Conservation (phyloP, 306 rosid species). For the Psophocarpus tetragonolobus region DNA sequence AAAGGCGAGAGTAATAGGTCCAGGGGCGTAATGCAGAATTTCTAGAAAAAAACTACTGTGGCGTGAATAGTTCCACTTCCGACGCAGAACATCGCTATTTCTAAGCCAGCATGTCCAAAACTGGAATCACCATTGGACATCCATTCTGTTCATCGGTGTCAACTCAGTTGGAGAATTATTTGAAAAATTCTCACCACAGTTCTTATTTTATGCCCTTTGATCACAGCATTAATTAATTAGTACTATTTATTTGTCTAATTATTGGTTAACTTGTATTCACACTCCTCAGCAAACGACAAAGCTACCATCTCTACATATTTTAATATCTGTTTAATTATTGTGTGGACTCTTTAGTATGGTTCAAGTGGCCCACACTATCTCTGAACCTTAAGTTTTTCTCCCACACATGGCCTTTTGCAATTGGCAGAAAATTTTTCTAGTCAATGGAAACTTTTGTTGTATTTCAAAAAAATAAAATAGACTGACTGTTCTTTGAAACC, state of each 20-base stretch:
- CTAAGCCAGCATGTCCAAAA: conserved; percentile 24
- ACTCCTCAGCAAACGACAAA: conserved; percentile 35
- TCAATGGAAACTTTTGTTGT: conserved; percentile 32
- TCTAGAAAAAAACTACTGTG: conserved; percentile 23
- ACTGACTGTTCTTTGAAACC: conserved; percentile 5
- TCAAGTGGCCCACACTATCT: not conserved
- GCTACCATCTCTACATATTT: not conserved
- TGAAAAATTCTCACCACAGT: not conserved
- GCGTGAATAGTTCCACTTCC: conserved; percentile 12
- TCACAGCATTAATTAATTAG: not conserved
- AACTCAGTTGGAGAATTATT: conserved; percentile 19
- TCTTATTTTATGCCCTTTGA: conserved; percentile 27
- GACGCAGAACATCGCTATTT: conserved; percentile 19
- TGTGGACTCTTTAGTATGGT: conserved; percentile 26
- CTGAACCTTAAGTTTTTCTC: not conserved
- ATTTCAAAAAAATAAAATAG: not conserved
- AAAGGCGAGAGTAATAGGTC: not conserved
- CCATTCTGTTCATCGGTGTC: conserved; percentile 31
- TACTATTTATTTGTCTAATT: conserved; percentile 30
- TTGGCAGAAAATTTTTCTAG: conserved; percentile 23
- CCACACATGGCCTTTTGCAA: conserved; percentile 15
- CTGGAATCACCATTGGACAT: conserved; percentile 1
- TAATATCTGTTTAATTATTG: conserved; percentile 24
- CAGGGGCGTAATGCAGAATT: not conserved
- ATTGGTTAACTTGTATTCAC: conserved; percentile 31